Evolutionary conservation across 1,284 basidiomycete genomes (phyloP), one percentile per base, ranked within the genome.

Genomic region (Pseudozyma thailandica): DNA sequence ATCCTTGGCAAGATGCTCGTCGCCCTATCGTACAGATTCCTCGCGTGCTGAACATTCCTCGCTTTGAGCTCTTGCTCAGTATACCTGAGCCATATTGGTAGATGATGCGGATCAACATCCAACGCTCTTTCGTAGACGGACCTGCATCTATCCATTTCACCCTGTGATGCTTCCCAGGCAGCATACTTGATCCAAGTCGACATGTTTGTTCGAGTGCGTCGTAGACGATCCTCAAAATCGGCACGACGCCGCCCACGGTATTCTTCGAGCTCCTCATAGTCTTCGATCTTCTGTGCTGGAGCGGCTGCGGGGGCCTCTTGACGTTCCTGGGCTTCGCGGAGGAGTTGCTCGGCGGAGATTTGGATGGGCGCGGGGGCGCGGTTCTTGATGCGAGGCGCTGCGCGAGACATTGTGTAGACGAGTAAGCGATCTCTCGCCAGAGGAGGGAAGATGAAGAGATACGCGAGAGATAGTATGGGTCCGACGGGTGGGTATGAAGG

Each of bases 41-140:
- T 90, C 0, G 95, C 90, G 79, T 98, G 95, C 81, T 97, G 92
- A 47, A 98, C 92, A 80, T 98, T 98, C 70, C 95, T 90, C 20
- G 91, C 91, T 85, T 96, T 97, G 70, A 99, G 88, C 84, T 98
- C 96, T 89, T 94, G 94, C 84, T 98, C 96, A n/a, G 92, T 91
- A 85, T 98, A 98, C 73, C 89, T 90, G 56, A 96, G 86, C 96
- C 96, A 99, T 68, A 98, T 86, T 73, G 94, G 92, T 28, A 92
- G 87, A 54, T 90, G 90, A 35, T 93, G 88, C 0, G 94, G 88
- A 82, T 98, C 94, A 56, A 98, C 92, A 80, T 98, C 96, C 58
- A 99, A 86, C 0, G 95, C 94, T 75, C 96, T 91, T 84, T 99
- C 95, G 78, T 92, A 98, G 43, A 99, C 90, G 12, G 94, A 97